Base-by-base conservation (phyloP, 2,329 filamentous ascomycete species). In the Paraconiothyrium sp. region DNA sequence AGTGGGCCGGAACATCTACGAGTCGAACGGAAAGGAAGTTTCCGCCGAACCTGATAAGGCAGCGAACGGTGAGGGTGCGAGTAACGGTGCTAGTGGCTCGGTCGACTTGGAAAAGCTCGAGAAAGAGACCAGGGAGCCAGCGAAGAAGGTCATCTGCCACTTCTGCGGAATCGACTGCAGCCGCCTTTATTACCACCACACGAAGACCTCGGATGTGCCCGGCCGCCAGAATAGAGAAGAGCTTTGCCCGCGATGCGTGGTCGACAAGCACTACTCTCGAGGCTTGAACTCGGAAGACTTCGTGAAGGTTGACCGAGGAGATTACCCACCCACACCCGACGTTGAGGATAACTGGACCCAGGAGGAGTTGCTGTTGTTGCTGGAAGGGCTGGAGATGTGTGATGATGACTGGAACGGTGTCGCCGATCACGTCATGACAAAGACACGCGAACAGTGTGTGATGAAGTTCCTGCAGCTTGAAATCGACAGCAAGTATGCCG, bases 321-420 rank as follows among this genome's bases (percentile, higher is more conserved):
- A 86, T 4, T 94, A 97, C 77, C 89, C 90, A 4, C 86, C 88
- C 1, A 84, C 92, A n/a, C 83, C 91, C 2, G 94, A 97, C 70
- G 88, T 92, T 56, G 93, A 97, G 73, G 89, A 92, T 16, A 89
- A 93, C 1, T 99, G 95, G 95, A 91, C 90, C 22, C 94, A 98
- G 73, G 89, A 92, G 14, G 95, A 99, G 80, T 87, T 92, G 14
- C 84, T 99, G n/a, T 85, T 93, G 54, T 86, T 99, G 41, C 86
- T 99, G 7, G 95, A 99, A 78, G 96, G 89, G 9, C 84, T 99
- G 52, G 95, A 99, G 80, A 88, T 91, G 70, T 97, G 94, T 71
- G 94, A 98, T 67, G 94, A 98, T 63, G 93, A 98, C 80, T 99
- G 95, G 95, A 90, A 92, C 60, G 89, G 92, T 72, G 94, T 99